Percentiles rank a stretch among this genome's conserved stretches.
phyloP scores from a whole-genome alignment of 2,329 filamentous ascomycete species.

The Fusarium anguioides region DNA sequence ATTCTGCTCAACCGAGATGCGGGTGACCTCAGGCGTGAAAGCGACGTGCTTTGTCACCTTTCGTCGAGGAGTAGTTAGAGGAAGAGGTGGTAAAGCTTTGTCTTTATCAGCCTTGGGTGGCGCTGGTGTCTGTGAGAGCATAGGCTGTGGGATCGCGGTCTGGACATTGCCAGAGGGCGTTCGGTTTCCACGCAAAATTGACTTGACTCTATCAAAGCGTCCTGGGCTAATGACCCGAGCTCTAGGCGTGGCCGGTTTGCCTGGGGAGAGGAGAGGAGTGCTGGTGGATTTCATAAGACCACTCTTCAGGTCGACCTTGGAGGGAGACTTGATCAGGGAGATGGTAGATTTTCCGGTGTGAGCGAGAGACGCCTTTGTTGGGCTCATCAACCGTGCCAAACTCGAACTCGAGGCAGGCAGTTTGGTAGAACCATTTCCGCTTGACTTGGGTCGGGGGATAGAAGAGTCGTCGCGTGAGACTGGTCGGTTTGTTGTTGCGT shows the following conservation, averaged over 20 bases:
- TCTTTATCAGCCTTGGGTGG: slow-evolving; percentile 62
- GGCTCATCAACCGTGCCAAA: slow-evolving; percentile 74
- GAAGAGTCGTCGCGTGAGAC: slow-evolving; percentile 62
- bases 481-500: slow-evolving; percentile 74
- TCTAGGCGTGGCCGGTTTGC: slow-evolving; percentile 50
- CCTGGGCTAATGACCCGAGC: slow-evolving; percentile 60
- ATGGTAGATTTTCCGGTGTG: slow-evolving; percentile 45
- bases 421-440: slow-evolving; percentile 34
- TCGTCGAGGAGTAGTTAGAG: slow-evolving; percentile 74
- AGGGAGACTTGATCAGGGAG: slow-evolving; percentile 54
- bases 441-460: slow-evolving; percentile 60
- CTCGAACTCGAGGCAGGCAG: slow-evolving; percentile 60
- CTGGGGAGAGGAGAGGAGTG: slow-evolving; percentile 54
- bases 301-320: slow-evolving; percentile 57
- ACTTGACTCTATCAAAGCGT: slow-evolving; percentile 67
- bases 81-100: slow-evolving; percentile 63
- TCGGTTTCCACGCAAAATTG: slow-evolving; percentile 62
- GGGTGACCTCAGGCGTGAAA: slow-evolving; percentile 78
- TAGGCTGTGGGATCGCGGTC: slow-evolving; percentile 61
- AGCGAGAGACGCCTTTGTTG: slow-evolving; percentile 77
- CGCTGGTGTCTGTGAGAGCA: slow-evolving; percentile 60
- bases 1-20: slow-evolving; percentile 53
- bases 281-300: slow-evolving; percentile 63
- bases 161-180: slow-evolving; percentile 52
- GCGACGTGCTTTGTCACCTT: slow-evolving; percentile 79